Evolutionary conservation across 768 basidiomycete species (phyloP), one percentile per base, ranked within the genome.

Genomic region (Galerina marginata): DNA sequence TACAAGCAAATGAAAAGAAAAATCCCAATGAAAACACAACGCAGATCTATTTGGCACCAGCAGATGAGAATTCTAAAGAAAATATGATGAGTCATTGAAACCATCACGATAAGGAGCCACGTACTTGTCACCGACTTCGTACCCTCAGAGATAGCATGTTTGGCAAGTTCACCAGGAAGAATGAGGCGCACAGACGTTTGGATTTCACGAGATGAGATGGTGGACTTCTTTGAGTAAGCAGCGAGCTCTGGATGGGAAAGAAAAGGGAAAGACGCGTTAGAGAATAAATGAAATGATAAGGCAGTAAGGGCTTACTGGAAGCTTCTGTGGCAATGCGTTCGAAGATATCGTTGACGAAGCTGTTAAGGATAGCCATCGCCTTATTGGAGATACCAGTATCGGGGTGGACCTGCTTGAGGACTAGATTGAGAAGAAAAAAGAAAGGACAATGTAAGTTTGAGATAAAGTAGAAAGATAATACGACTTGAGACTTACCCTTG

Each of bases 321-420:
- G 93, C 93, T 68, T 94, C 93, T 12, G 87, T 88, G 4, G 93
- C 94, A 72, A 96, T 92, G 33, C 95, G 90, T 74, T 95, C 94
- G 63, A 96, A 95, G 74, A 95, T 94, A 66, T 95, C 93, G 71
- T 95, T 95, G 77, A 95, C 94, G 65, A 96, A 95, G 29, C 89
- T 91, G 83, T 95, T 93, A 45, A 94, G 79, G 70, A 95, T 95
- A 63, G 91, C 89, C 92, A 95, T 93, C 2, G 91, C 90, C 78
- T 96, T 96, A 86, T 94, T 96, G 40, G 95, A 96, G 85, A 97
- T 96, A 89, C 96, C 96, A 54, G 95, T 96, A 70, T 96, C 95
- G 54, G 96, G 96, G 81, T 96, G 96, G 64, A 97, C 95, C 81
- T 97, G 96, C 81, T 92, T 97, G 69, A 97, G 85, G 65, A 97